A percentile compares a stretch with the other conserved stretches of the same genome.
Conservation (phyloP, 768 basidiomycete species). For the Mycena vitilis region DNA sequence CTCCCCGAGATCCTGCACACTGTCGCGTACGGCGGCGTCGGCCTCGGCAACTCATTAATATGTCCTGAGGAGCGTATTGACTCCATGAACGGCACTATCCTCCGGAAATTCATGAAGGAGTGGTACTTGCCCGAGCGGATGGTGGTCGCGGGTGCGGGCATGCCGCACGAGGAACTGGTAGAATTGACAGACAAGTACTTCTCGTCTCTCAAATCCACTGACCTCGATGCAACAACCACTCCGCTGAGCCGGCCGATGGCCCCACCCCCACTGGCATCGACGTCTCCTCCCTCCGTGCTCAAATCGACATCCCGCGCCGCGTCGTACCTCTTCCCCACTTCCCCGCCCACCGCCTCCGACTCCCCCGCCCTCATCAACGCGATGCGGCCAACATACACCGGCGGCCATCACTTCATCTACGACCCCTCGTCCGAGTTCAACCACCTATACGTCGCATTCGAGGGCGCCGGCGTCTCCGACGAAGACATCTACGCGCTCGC, state of each 20-base stretch:
- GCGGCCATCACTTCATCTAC: constrained; percentile 80
- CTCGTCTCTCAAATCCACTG: constrained; percentile 66
- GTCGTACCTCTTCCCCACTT: constrained; percentile 74
- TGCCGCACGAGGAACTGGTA: constrained; percentile 90
- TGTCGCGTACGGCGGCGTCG: constrained; percentile 82
- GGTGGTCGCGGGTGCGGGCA: constrained; percentile 94
- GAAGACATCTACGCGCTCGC: constrained; percentile 94
- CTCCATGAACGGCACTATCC: constrained; percentile 67
- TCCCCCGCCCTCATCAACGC: constrained; percentile 46
- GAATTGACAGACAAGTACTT: constrained; percentile 89
- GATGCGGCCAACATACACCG: constrained; percentile 74
- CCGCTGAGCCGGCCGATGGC: constrained; percentile 52
- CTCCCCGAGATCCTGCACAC: constrained; percentile 91
- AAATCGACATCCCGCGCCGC: constrained; percentile 84
- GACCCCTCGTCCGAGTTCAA: constrained; percentile 79
- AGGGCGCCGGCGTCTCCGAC: constrained; percentile 91
- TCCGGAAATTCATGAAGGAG: constrained; percentile 73
- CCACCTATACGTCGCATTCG: constrained; percentile 93
- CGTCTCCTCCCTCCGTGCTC: constrained; percentile 62
- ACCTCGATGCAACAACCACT: constrained; percentile 40
- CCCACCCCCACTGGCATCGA: constrained; percentile 68
- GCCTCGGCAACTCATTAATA: constrained; percentile 90
- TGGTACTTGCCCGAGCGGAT: constrained; percentile 97
- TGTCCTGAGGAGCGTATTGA: constrained; percentile 89
- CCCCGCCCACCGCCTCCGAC: constrained; percentile 40